Conservation (phyloP, 2,329 filamentous ascomycete species). For the Fusarium sp. region DNA sequence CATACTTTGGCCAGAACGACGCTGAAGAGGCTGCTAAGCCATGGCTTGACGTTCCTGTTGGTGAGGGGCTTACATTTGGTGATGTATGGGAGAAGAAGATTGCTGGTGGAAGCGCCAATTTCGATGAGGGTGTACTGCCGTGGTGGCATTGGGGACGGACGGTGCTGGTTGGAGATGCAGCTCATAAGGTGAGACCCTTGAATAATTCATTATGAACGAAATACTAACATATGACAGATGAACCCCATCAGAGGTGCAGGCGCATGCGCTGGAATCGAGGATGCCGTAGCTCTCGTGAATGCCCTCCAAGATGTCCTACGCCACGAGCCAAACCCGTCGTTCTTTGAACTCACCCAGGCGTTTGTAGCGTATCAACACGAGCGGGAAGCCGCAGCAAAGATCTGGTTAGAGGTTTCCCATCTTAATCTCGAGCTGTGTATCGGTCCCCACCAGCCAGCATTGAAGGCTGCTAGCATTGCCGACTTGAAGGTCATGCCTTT, state of each 20-base stretch:
- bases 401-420: constrained; percentile 23
- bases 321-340: background rate
- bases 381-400: constrained; percentile 8
- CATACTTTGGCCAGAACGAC: constrained; percentile 25
- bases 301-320: background rate
- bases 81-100: constrained; percentile 25
- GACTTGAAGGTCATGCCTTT: constrained; percentile 10
- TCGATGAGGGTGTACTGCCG: constrained; percentile 23
- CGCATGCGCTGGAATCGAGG: constrained; percentile 28
- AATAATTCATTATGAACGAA: background rate
- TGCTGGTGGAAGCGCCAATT: constrained; percentile 30
- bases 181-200: constrained; percentile 4
- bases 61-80: constrained; percentile 15
- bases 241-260: constrained; percentile 32
- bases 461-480: constrained; percentile 4
- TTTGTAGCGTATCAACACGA: constrained; percentile 23
- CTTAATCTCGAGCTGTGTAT: constrained; percentile 26
- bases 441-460: constrained; percentile 2
- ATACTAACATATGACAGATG: constrained; percentile 12
- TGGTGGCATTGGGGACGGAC: constrained; percentile 36
- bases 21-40: constrained; percentile 21
- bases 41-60: constrained; percentile 21
- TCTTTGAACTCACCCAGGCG: background rate
- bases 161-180: constrained; percentile 30
- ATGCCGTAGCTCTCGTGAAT: constrained; percentile 22